These are phyloP conservation scores for Rhizophagus sp. DNA, from an alignment of 192 early-diverging fungal species.

Conservation along the genomic window DNA sequence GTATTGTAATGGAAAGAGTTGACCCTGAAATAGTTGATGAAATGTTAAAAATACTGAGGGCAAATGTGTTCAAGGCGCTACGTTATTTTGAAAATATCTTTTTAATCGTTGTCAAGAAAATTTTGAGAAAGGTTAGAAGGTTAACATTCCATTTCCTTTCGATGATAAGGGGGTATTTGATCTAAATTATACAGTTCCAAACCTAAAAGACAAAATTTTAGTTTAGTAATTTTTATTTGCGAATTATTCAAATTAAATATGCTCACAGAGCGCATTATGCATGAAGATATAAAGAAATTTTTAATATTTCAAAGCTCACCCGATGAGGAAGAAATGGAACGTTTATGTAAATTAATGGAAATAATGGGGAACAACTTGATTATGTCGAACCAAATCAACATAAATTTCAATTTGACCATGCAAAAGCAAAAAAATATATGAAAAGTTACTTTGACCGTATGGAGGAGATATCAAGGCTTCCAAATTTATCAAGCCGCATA, in stretches of 20 bases:
- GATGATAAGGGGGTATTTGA: too few species aligned
- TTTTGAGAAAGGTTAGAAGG: too few species aligned
- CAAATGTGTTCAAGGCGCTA: too few species aligned
- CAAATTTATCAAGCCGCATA: neutral
- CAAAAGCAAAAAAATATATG: constrained; percentile 64
- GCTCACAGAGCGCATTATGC: constrained; percentile 95
- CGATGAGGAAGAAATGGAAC: constrained; percentile 95
- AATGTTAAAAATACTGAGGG: too few species aligned
- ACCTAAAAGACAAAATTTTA: too few species aligned
- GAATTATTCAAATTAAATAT: constrained; percentile 74
- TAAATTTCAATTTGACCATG: constrained; percentile 62
- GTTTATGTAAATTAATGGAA: constrained; percentile 29
- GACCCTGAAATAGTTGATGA: too few species aligned
- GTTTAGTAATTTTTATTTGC: too few species aligned
- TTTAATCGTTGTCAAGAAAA: too few species aligned
- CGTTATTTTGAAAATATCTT: too few species aligned
- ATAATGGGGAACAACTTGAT: constrained; percentile 88
- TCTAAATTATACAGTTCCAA: too few species aligned
- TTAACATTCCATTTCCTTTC: too few species aligned
- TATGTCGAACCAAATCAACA: constrained; percentile 22
- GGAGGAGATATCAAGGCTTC: constrained; percentile 67
- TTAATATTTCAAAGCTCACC: constrained; percentile 70
- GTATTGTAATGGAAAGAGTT: too few species aligned
- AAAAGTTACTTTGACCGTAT: constrained; percentile 87
- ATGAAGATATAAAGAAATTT: constrained; percentile 83